Percentiles rank a stretch among this genome's conserved stretches.
phyloP scores from a whole-genome alignment of 768 basidiomycete genomes.

The Pleurotus platypus region DNA sequence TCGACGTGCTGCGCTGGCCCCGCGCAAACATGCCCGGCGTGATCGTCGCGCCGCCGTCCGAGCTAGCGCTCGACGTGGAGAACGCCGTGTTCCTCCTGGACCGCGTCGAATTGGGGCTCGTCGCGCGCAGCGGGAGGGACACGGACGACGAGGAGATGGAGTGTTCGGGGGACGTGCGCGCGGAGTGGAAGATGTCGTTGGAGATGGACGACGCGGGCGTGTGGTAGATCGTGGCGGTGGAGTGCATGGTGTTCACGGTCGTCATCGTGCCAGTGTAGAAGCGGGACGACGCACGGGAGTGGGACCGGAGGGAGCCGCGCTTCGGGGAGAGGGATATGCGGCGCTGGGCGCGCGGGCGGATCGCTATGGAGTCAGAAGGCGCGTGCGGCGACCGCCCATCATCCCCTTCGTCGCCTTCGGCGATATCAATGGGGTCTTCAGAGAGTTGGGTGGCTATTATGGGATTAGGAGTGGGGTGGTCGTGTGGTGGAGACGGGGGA shows the following conservation, averaged over 20 bases:
- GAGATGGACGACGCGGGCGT: constrained; percentile 79
- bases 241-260: constrained; percentile 38
- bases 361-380: constrained; percentile 21
- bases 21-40: constrained; percentile 57
- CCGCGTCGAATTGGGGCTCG: constrained; percentile 17
- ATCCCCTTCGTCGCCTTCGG: no score
- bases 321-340: constrained; percentile 27
- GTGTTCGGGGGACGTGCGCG: constrained; percentile 55
- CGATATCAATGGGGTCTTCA: no score
- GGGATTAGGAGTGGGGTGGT: no score
- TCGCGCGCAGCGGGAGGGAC: constrained; percentile 19
- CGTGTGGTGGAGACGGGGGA: constrained; percentile 9
- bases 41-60: constrained; percentile 49
- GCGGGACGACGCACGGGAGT: constrained; percentile 42
- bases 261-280: constrained; percentile 49
- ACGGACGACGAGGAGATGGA: constrained; percentile 14
- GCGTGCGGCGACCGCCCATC: constrained; percentile 12
- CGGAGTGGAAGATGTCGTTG: constrained; percentile 51
- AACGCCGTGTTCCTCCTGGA: constrained; percentile 22
- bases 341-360: constrained; percentile 17
- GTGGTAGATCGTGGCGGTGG: constrained; percentile 63
- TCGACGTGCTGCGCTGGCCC: constrained; percentile 15
- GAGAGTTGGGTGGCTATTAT: no score
- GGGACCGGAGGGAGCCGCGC: constrained; percentile 33
- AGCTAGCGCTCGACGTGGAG: constrained; percentile 35